Conservation (phyloP, 2,329 filamentous ascomycete species). For the Stemphylium vesicarium region DNA sequence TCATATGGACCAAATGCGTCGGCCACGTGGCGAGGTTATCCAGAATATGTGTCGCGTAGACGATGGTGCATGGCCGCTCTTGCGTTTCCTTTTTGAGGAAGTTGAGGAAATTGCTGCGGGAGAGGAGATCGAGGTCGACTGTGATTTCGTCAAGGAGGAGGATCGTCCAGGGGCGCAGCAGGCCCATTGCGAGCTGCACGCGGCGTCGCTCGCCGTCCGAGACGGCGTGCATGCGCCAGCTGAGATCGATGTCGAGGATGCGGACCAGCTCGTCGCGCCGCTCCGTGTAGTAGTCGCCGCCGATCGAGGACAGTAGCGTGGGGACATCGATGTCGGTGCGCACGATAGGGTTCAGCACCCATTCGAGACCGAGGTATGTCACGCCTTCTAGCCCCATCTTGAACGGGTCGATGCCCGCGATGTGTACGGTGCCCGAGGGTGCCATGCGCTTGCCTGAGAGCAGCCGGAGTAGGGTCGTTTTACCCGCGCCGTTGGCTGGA, state of each 20-base stretch:
- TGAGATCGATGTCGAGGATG: constrained; percentile 89
- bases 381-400: constrained; percentile 88
- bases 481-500: constrained; percentile 89
- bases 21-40: constrained; percentile 96
- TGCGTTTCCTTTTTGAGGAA: constrained; percentile 91
- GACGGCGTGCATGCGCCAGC: constrained; percentile 96
- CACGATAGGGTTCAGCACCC: constrained; percentile 97
- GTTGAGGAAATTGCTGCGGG: constrained; percentile 79
- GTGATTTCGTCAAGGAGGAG: constrained; percentile 95
- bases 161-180: constrained; percentile 89
- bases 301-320: constrained; percentile 83
- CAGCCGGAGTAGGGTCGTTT: constrained; percentile 93
- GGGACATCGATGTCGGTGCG: constrained; percentile 91
- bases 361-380: constrained; percentile 95
- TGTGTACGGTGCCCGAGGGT: constrained; percentile 73
- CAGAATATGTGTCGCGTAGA: constrained; percentile 96
- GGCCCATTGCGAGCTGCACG: constrained; percentile 95
- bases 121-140: constrained; percentile 90
- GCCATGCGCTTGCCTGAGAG: constrained; percentile 94
- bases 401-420: constrained; percentile 90
- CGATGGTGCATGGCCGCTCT: constrained; percentile 81
- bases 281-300: constrained; percentile 80
- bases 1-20: constrained; percentile 95
- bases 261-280: constrained; percentile 84
- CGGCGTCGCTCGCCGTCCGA: constrained; percentile 89